phyloP scores from a whole-genome alignment of 163 green algal genomes.

The Smithsoniella earleae region DNA sequence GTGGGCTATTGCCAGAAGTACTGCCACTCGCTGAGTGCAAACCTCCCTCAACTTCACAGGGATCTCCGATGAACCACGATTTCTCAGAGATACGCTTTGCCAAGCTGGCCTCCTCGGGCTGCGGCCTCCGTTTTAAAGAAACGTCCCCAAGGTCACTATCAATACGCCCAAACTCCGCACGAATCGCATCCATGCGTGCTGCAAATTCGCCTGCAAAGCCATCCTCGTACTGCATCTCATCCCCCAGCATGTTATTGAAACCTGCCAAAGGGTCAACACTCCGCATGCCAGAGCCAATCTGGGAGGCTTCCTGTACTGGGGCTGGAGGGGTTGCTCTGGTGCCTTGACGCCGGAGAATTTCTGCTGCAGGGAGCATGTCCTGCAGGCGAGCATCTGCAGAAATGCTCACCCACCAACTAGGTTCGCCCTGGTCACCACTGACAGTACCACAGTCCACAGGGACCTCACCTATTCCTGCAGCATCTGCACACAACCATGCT shows the following conservation, averaged over 20 bases:
- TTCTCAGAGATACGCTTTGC: slow-evolving; percentile 3
- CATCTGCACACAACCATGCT: background rate
- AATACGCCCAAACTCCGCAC: slow-evolving; percentile 7
- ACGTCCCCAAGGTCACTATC: background rate
- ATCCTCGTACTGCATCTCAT: background rate
- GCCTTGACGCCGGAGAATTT: slow-evolving; percentile 2
- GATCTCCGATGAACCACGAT: slow-evolving; percentile 17
- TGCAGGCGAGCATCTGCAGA: slow-evolving; percentile 9
- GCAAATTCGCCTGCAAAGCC: slow-evolving; percentile 25
- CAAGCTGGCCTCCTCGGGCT: background rate
- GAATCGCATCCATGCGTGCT: slow-evolving; percentile 13
- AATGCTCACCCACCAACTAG: background rate
- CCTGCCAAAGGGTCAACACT: too few species aligned
- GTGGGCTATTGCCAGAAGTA: too few species aligned
- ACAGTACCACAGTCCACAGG: background rate
- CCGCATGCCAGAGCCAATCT: too few species aligned
- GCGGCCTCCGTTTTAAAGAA: background rate
- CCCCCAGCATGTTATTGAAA: background rate
- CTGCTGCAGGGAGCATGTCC: slow-evolving; percentile 14
- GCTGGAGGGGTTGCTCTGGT: background rate
- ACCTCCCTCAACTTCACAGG: background rate
- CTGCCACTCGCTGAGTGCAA: too few species aligned
- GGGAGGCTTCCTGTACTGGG: too few species aligned
- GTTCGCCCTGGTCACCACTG: background rate
- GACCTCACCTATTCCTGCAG: background rate